phyloP scores from a whole-genome alignment of 75 land plant species.

The Pseudotsuga menziesii region DNA sequence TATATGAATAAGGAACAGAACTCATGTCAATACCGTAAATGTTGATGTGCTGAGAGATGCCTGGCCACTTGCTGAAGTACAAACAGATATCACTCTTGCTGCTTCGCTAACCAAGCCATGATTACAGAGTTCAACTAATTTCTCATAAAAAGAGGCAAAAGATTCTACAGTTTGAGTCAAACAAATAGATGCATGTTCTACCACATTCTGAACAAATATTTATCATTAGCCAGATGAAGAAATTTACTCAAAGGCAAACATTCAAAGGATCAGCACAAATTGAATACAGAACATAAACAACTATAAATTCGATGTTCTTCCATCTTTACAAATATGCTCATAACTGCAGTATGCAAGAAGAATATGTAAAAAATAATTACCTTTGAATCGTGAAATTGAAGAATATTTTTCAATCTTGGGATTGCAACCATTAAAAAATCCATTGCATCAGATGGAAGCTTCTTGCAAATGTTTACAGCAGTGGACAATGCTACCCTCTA shows the following conservation, averaged over 20 bases:
- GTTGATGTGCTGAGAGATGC: conserved; percentile 32
- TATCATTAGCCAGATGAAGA: background rate
- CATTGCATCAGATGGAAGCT: conserved; percentile 48
- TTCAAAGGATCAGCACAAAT: background rate
- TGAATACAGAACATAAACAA: background rate
- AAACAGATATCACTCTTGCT: conserved; percentile 34
- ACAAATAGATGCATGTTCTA: conserved; percentile 53
- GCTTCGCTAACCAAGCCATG: conserved; percentile 50
- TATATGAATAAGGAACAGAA: background rate
- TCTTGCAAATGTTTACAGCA: conserved; percentile 72
- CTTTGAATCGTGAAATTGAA: conserved; percentile 66
- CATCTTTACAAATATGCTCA: background rate
- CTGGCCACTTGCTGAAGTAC: conserved; percentile 21
- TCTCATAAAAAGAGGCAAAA: conserved; percentile 39
- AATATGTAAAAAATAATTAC: conserved; percentile 14
- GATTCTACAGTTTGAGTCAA: conserved; percentile 51
- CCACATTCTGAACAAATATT: conserved; percentile 35
- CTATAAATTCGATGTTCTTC: background rate
- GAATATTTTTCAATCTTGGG: conserved; percentile 60
- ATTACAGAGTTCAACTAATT: conserved; percentile 59
- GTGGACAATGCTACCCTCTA: conserved; percentile 76
- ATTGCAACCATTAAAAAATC: conserved; percentile 53
- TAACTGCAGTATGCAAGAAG: background rate
- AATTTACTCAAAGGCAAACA: background rate
- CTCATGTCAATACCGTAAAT: conserved; percentile 33